Evolutionary conservation across 331 rosid species (phyloP).

Genomic region (Malus hybrid): DNA sequence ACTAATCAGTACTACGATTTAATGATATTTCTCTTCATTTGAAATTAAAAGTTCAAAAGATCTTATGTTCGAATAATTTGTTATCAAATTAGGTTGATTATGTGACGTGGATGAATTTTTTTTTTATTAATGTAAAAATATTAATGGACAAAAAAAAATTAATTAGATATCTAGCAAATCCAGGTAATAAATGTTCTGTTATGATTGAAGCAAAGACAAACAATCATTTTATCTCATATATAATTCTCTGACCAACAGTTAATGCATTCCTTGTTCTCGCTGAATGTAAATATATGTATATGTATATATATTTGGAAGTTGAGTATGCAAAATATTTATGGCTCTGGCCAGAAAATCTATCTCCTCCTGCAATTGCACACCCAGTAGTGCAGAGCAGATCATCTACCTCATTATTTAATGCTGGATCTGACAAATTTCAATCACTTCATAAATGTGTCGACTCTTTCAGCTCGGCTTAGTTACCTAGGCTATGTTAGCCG

Average conservation of each 20-base stretch:
- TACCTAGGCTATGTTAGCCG: too few relatives aligned
- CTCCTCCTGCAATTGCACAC: neutral
- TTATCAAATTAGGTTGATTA: too few relatives aligned
- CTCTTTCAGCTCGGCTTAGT: neutral
- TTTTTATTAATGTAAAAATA: too few relatives aligned
- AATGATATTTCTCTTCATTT: accelerated
- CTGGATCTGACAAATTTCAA: neutral
- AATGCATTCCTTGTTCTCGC: neutral
- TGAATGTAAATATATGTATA: neutral
- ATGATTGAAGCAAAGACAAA: neutral
- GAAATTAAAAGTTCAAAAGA: too few relatives aligned
- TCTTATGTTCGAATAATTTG: too few relatives aligned
- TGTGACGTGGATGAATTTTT: too few relatives aligned
- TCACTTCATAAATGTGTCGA: neutral
- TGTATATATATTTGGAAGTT: neutral
- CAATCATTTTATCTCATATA: neutral
- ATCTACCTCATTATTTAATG: neutral
- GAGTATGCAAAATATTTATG: neutral
- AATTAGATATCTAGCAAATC: neutral
- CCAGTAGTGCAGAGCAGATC: neutral
- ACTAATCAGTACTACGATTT: accelerated
- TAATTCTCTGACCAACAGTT: neutral
- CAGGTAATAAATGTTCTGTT: neutral
- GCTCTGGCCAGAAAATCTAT: neutral
- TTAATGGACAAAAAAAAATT: too few relatives aligned